Percentiles rank a stretch among this genome's conserved stretches.
These are phyloP conservation scores for Apiospora marii DNA, from an alignment of 2,329 filamentous ascomycete genomes.

Conservation along the genomic window DNA sequence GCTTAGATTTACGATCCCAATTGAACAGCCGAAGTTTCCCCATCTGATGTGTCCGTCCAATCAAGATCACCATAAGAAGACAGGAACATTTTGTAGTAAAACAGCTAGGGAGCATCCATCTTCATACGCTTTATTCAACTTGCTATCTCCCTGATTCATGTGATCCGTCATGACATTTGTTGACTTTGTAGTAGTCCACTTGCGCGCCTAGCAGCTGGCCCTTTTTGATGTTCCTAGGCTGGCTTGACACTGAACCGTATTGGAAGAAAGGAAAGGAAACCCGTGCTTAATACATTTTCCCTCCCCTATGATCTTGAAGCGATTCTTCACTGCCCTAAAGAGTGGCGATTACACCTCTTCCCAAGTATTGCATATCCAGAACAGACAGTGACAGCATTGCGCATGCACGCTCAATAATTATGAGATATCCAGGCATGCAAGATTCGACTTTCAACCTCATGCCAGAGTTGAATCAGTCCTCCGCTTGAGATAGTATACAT, in stretches of 20 bases:
- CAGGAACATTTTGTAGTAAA: not conserved
- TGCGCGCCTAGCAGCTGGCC: not conserved
- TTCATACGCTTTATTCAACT: not conserved
- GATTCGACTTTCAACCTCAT: not conserved
- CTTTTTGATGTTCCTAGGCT: not conserved
- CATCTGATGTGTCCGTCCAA: not conserved
- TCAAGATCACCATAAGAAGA: not conserved
- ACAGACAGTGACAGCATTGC: not conserved
- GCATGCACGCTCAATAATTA: not conserved
- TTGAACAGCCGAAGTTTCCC: slow-evolving; percentile 22
- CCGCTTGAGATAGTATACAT: not conserved
- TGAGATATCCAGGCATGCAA: not conserved
- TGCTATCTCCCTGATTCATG: not conserved
- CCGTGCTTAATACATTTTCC: not conserved
- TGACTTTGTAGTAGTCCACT: not conserved
- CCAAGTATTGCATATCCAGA: not conserved
- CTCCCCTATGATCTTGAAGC: not conserved
- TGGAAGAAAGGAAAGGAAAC: not conserved
- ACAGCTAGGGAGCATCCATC: not conserved
- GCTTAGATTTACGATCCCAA: not conserved
- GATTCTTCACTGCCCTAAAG: not conserved
- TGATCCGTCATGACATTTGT: not conserved
- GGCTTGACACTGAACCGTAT: not conserved
- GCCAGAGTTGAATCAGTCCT: not conserved
- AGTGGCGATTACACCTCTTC: not conserved